Evolutionary conservation across 495 filamentous ascomycete genomes (phyloP), one percentile per base, ranked within the genome.

Genomic region (Astrothelium subdiscretum): DNA sequence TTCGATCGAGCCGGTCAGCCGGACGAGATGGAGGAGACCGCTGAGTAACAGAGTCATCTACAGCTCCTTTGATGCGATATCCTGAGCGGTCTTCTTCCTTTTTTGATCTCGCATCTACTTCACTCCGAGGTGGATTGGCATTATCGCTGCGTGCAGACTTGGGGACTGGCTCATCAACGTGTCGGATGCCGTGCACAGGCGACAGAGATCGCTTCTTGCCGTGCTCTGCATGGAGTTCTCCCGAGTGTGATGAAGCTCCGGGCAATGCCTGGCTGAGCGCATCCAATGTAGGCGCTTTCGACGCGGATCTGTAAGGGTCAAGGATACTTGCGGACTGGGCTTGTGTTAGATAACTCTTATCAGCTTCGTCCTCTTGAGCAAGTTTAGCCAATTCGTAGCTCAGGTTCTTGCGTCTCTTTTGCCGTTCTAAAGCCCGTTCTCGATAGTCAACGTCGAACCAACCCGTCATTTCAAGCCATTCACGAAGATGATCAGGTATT

Each of bases 391-490:
- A n/a, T 15, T 54, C 48, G 24, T 11, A 15, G 24, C 24, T 54
- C 22, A 54, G 4, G 2, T 27, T 12, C 8, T 27, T 54, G 48
- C 48, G 48, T 15, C 24, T 54, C 24, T 15, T 11, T 10, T 54
- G 24, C 6, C 48, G n/a, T 8, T 26, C 15, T 20, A 54, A 29
- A 54, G 24, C 48, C 48, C 48, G 26, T 11, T 54, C 48, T 26
- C 83, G 79, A 60, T 77, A 75, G 29, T 76, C 68, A 8, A 72
- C 66, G 62, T 87, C 76, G 62, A 83, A 75, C 68, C 80, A 87
- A 31, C 79, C 77, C 22, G 84, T 87, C 52, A 84, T 70, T 32
- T 80, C 76, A 32, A 87, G 77, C 81, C 83, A 87, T 59, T 85
- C 81, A 57, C 75, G 70, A 22, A 87, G 67, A 63, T 86, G 48